phyloP scores from a whole-genome alignment of 2,329 filamentous ascomycete genomes.

The Cucurbitaria berberidis region DNA sequence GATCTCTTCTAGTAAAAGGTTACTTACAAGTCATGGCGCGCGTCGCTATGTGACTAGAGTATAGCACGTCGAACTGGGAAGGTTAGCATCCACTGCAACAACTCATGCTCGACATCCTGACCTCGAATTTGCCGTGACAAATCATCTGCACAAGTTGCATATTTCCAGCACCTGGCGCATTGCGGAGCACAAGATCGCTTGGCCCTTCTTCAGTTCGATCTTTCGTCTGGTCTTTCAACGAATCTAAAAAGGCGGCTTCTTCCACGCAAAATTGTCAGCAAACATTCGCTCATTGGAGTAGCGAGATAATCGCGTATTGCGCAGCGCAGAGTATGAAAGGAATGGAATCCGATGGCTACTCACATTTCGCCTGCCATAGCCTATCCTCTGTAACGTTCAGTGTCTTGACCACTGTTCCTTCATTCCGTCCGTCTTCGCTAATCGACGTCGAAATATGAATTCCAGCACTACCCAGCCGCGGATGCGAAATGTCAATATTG shows the following conservation, averaged over 20 bases:
- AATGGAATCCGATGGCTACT: slow-evolving; percentile 17
- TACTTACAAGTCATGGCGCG: slow-evolving; percentile 57
- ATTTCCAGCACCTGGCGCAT: slow-evolving; percentile 74
- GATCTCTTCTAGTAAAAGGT: not conserved
- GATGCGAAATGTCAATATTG: slow-evolving; percentile 70
- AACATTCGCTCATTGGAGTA: not conserved
- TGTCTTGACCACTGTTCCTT: slow-evolving; percentile 76
- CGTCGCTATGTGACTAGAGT: slow-evolving; percentile 76
- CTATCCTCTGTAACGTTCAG: slow-evolving; percentile 66
- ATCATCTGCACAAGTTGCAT: slow-evolving; percentile 87
- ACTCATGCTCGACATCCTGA: slow-evolving; percentile 26
- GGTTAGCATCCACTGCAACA: slow-evolving; percentile 1
- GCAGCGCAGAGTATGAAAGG: not conserved
- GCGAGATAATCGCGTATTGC: not conserved
- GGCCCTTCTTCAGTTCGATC: slow-evolving; percentile 16
- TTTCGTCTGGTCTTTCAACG: slow-evolving; percentile 65
- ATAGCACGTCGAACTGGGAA: slow-evolving; percentile 81
- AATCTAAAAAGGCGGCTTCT: slow-evolving; percentile 62
- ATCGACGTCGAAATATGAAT: slow-evolving; percentile 70
- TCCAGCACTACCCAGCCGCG: slow-evolving; percentile 76
- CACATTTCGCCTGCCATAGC: slow-evolving; percentile 80
- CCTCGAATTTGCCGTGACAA: slow-evolving; percentile 82
- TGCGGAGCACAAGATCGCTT: slow-evolving; percentile 58
- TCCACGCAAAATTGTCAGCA: slow-evolving; percentile 50
- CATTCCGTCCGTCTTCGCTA: slow-evolving; percentile 62